Conservation (phyloP, 495 filamentous ascomycete genomes). For the Penicillium riverlandense region DNA sequence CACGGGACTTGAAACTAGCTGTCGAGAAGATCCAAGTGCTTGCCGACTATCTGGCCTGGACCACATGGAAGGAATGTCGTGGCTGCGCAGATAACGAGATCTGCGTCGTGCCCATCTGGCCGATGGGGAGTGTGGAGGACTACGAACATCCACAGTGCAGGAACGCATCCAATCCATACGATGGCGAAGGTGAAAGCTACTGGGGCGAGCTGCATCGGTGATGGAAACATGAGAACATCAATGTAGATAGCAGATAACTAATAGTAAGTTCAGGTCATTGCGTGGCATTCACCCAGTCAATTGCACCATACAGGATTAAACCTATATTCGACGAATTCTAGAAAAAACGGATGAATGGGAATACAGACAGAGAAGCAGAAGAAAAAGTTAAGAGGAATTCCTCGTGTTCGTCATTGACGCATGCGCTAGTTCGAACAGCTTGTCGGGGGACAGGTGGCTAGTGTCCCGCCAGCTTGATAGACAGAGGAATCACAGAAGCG, state of each 20-base stretch:
- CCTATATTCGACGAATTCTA: not conserved
- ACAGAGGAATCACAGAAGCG: not conserved
- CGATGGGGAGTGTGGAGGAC: conserved; percentile 47
- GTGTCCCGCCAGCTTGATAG: too few relatives aligned
- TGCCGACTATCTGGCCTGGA: conserved; percentile 49
- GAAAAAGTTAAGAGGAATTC: not conserved
- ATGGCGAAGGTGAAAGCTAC: conserved; percentile 24
- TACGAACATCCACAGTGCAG: conserved; percentile 44
- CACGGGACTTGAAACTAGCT: conserved; percentile 15
- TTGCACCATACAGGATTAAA: not conserved
- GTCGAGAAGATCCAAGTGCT: conserved; percentile 27
- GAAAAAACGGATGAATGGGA: not conserved
- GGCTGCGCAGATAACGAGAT: conserved; percentile 49
- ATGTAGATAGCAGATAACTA: not conserved
- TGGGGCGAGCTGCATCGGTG: conserved; percentile 21
- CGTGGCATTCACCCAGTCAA: too few relatives aligned
- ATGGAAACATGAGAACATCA: not conserved
- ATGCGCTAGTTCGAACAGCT: not conserved
- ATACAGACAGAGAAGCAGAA: not conserved
- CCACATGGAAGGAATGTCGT: conserved; percentile 53
- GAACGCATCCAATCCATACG: conserved; percentile 18
- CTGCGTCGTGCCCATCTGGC: conserved; percentile 65
- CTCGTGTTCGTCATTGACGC: not conserved
- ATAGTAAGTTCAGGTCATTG: not conserved
- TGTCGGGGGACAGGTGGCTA: too few relatives aligned